Percentiles rank a stretch among this genome's conserved stretches.
Evolutionary conservation across 495 filamentous ascomycete genomes (phyloP).

Genomic region (Patellaria atrata): DNA sequence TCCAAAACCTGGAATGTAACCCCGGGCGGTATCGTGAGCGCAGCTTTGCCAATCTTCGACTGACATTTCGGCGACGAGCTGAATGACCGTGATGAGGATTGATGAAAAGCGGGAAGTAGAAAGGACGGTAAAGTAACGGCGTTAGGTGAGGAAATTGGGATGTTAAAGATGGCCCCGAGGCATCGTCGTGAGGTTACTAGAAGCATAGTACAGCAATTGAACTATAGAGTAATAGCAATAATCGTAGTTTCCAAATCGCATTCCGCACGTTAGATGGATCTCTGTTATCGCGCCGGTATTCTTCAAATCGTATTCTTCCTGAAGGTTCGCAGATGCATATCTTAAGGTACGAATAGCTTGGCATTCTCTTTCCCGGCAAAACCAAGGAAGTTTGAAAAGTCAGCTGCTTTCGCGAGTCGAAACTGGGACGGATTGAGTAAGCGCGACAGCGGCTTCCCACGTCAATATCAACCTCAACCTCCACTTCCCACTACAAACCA

Average conservation of each 20-base stretch:
- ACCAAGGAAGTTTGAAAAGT: too few relatives aligned
- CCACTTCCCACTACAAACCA: too few relatives aligned
- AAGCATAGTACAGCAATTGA: constrained; percentile 7
- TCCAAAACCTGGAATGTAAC: constrained; percentile 55
- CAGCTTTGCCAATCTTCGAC: constrained; percentile 73
- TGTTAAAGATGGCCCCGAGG: constrained; percentile 2
- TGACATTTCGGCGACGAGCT: constrained; percentile 46
- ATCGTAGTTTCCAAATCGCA: background rate
- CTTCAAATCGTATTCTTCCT: constrained; percentile 1
- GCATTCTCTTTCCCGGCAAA: too few relatives aligned
- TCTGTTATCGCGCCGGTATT: background rate
- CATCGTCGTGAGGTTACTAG: constrained; percentile 13
- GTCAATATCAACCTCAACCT: too few relatives aligned
- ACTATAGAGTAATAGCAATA: background rate
- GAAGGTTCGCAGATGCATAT: too few relatives aligned
- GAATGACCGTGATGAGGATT: constrained; percentile 43
- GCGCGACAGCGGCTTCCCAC: too few relatives aligned
- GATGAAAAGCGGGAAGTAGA: constrained; percentile 58
- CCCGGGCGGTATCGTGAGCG: constrained; percentile 70
- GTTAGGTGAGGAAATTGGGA: constrained; percentile 8
- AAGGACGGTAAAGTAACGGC: constrained; percentile 46
- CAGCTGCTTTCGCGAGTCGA: too few relatives aligned
- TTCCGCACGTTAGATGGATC: background rate
- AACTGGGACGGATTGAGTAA: too few relatives aligned
- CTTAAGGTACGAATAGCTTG: too few relatives aligned